These are phyloP conservation scores for Blastomyces percursus DNA, from an alignment of 2,329 filamentous ascomycete species.

Conservation along the genomic window DNA sequence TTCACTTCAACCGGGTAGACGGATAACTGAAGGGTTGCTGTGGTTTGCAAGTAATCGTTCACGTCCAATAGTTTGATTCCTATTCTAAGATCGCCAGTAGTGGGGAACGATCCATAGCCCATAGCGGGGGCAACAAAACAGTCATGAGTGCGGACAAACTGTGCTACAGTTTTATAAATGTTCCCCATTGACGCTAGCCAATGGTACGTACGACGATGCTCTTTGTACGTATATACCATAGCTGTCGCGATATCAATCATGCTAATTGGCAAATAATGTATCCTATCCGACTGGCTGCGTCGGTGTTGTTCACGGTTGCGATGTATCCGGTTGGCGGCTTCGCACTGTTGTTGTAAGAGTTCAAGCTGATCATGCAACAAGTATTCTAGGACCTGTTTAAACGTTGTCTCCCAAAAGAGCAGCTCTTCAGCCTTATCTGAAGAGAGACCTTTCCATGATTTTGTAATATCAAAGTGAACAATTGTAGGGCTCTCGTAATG, in stretches of 20 bases:
- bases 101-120: neutral
- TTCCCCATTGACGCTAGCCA: conserved; percentile 10
- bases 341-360: conserved; percentile 4
- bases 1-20: conserved; percentile 4
- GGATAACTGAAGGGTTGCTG: neutral
- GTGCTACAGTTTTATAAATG: conserved; percentile 6
- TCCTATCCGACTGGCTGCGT: neutral
- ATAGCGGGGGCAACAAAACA: conserved; percentile 9
- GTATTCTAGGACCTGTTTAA: conserved; percentile 12
- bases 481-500: conserved; percentile 18
- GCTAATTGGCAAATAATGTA: conserved; percentile 8
- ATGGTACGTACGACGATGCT: neutral
- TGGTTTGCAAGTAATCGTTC: neutral
- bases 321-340: neutral
- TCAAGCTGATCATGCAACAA: conserved; percentile 13
- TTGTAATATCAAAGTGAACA: conserved; percentile 9
- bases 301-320: neutral
- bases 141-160: conserved; percentile 14
- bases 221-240: conserved; percentile 6
- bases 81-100: conserved; percentile 1
- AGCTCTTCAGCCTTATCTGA: conserved; percentile 15
- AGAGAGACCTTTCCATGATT: conserved; percentile 17
- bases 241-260: conserved; percentile 7
- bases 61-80: conserved; percentile 4
- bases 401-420: conserved; percentile 14